Base-by-base conservation (phyloP, 306 rosid genomes). In the Malus domestica region DNA sequence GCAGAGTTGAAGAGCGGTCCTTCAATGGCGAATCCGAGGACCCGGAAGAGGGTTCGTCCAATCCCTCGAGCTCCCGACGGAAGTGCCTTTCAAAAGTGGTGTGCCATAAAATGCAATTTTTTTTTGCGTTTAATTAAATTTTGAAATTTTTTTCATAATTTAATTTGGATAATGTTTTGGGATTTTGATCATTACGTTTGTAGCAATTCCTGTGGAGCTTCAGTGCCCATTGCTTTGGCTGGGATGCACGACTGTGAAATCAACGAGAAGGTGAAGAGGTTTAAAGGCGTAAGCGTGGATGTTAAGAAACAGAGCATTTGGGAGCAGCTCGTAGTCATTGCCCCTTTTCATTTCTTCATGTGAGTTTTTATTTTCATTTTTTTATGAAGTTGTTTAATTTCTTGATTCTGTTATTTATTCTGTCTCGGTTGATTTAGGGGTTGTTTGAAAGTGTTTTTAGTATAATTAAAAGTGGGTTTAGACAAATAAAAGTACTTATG, bases 1-100 rank as follows among this genome's bases (percentile, higher is more conserved):
- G 35, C 72, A 63, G 63, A 52, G 74, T 13, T 42, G 62, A 67
- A 79, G 63, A 68, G 68, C 25, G 20, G 46, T 18, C 30, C 76
- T 72, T 42, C 60, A 79, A 86, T 84, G 89, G 86, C 79, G 76
- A 19, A 64, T 64, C 35, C 42, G 79, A 79, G 84, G 77, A 64
- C 61, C 63, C 82, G 82, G 58, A 88, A 88, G 40, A 86, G 96
- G 79, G 81, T 90, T 6, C 67, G 19, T 1, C 76, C 87, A 27
- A 19, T 80, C 69, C 84, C 57, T 55, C 90, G 92, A 27, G 87
- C 90, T 35, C 72, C 85, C 8, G 86, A 88, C 68, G 96, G 96
- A 46, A 90, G 93, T 63, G 86, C 91, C 64, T 88, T 85, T 73
- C 76, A 77, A 38, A 87, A 80, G 4, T 88, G 96, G 96, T 88